Evolutionary conservation across 176 grass and related monocot genomes (phyloP).

Genomic region (Paspalum vaginatum): DNA sequence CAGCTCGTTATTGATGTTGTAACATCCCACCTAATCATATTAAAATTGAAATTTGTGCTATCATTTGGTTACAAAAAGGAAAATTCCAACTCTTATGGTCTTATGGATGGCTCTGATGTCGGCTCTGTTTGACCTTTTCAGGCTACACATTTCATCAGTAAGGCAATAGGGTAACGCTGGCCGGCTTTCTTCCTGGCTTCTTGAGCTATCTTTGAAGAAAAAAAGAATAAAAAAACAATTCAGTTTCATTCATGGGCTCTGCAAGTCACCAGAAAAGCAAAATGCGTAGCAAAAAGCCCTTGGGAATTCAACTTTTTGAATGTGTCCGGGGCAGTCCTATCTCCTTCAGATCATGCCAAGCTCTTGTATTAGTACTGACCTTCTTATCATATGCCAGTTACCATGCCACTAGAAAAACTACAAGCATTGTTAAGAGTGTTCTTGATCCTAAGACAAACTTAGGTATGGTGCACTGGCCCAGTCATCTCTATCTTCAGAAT

Average conservation of each 20-base stretch:
- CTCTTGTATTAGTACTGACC: slow-evolving; percentile 61
- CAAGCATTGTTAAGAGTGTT: slow-evolving; percentile 85
- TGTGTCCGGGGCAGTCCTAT: slow-evolving; percentile 49
- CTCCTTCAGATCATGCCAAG: slow-evolving; percentile 73
- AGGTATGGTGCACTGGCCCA: slow-evolving; percentile 56
- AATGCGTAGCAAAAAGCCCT: slow-evolving; percentile 46
- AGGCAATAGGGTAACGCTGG: slow-evolving; percentile 1
- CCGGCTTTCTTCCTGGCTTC: slow-evolving; percentile 27
- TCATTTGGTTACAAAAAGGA: neutral
- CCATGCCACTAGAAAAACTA: slow-evolving; percentile 84
- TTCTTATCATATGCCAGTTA: slow-evolving; percentile 82
- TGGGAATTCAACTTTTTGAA: slow-evolving; percentile 64
- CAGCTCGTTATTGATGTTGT: neutral
- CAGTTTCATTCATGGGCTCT: slow-evolving; percentile 26
- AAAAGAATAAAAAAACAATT: neutral
- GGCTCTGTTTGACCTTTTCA: slow-evolving; percentile 40
- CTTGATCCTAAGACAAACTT: slow-evolving; percentile 77
- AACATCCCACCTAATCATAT: slow-evolving; percentile 5
- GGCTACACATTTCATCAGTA: neutral
- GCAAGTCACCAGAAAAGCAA: slow-evolving; percentile 40
- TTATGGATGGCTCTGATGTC: slow-evolving; percentile 24
- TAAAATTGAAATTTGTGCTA: neutral
- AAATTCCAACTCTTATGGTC: neutral
- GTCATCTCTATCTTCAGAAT: slow-evolving; percentile 53
- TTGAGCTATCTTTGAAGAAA: neutral